Evolutionary conservation across 352 stramenopile species (phyloP).

Genomic region (Pythium coloratum): DNA sequence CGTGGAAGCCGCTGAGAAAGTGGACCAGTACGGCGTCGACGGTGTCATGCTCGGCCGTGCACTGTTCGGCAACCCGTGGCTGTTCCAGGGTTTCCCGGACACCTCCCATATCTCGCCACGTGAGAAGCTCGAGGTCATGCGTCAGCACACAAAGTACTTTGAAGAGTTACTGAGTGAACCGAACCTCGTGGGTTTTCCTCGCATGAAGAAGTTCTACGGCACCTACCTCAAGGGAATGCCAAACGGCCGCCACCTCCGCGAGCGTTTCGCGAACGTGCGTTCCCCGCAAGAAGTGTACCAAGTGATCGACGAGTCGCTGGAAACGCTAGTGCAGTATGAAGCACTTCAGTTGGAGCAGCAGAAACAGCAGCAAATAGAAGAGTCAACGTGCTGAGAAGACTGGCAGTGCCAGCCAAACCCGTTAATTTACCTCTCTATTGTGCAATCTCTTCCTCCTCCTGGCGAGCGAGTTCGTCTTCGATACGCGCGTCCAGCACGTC

Average conservation of each 20-base stretch:
- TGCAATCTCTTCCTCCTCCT: not conserved
- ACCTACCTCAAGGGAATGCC: constrained; percentile 76
- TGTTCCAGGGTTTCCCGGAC: constrained; percentile 67
- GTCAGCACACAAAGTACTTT: constrained; percentile 69
- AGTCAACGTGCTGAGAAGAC: not conserved
- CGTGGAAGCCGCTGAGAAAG: constrained; percentile 62
- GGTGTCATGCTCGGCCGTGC: constrained; percentile 79
- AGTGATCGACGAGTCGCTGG: constrained; percentile 54
- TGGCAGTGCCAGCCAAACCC: constrained; percentile 1
- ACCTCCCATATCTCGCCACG: constrained; percentile 50
- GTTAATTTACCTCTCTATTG: constrained; percentile 6
- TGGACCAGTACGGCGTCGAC: constrained; percentile 67
- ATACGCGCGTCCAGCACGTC: constrained; percentile 69
- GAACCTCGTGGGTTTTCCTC: constrained; percentile 53
- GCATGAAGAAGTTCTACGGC: constrained; percentile 82
- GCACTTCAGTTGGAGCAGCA: constrained; percentile 12
- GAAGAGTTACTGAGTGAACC: constrained; percentile 52
- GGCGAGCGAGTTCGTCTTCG: constrained; percentile 52
- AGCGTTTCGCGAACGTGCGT: constrained; percentile 49
- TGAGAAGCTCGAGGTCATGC: constrained; percentile 61
- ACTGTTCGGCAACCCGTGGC: constrained; percentile 80
- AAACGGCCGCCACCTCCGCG: constrained; percentile 64
- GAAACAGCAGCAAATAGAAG: constrained; percentile 3
- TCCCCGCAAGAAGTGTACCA: constrained; percentile 54
- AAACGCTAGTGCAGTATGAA: constrained; percentile 33